Evolutionary conservation across 2,329 filamentous ascomycete genomes (phyloP), one percentile per base, ranked within the genome.

Genomic region (Monilinia vaccinii-corymbosi): DNA sequence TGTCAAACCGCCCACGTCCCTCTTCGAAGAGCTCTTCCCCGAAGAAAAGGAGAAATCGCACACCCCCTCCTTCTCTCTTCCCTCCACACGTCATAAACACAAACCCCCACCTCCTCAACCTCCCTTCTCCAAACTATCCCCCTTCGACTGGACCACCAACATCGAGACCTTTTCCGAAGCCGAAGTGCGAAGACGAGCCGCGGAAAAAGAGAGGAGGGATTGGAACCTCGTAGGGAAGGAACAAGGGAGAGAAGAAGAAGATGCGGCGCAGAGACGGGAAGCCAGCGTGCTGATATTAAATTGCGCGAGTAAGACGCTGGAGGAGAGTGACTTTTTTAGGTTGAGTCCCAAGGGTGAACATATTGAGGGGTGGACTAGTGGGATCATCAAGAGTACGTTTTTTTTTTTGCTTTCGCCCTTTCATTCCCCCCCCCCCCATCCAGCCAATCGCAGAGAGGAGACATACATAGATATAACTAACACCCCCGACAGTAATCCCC

Each of bases 321-420:
- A 77, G 23, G 81, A 86, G 66, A 81, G 80, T 65, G 89, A 93
- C 74, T 92, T 93, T 73, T 79, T 83, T 64, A 84, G 88, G 59
- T 73, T 91, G 21, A 79, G 83, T 6, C 80, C 80, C 1, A 81
- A 79, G 67, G 82, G 83, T 49, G 73, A 77, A 58, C 83, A 88
- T 66, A 80, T 92, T 38, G 83, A 87, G 63, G 80, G 80, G 45
- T 91, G 88, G 88, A 77, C 81, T 11, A 78, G 77, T 59, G 82
- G 83, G 32, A 83, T 90, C 60, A 73, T 77, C 44, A 81, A 83
- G 72, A 76, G 81, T 81, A 71, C 25, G 40, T 8, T 23, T 40
- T n/a, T 6, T n/a, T n/a, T 40, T n/a, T n/a, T 38, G 5, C 13
- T n/a, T 18, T 14, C 10, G 51, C 7, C 47, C n/a, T 25, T 31